Evolutionary conservation across 768 basidiomycete genomes (phyloP).

Genomic region (Inosperma sp.): DNA sequence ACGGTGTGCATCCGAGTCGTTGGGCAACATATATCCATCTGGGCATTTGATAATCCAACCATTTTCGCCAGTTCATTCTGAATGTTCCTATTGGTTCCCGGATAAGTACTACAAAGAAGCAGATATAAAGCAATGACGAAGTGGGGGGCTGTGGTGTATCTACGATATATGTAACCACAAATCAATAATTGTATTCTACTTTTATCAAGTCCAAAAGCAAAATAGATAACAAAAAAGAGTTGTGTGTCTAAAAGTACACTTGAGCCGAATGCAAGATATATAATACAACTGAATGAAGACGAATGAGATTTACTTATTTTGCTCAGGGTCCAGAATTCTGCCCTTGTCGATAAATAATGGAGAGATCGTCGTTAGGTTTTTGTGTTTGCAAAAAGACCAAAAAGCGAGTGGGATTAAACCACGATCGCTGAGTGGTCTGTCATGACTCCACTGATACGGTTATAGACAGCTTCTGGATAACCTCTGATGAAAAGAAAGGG

Average conservation of each 20-base stretch:
- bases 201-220: constrained; percentile 1
- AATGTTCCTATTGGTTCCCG: not conserved
- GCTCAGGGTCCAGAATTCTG: not conserved
- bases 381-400: not conserved
- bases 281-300: not conserved
- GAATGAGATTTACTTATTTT: not conserved
- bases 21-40: constrained; percentile 30
- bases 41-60: constrained; percentile 29
- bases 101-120: not conserved
- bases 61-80: constrained; percentile 19
- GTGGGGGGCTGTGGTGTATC: not conserved
- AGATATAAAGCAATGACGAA: not conserved
- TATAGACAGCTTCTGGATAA: constrained; percentile 75
- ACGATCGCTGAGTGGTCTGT: constrained; percentile 49
- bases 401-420: not conserved
- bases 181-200: constrained; percentile 6
- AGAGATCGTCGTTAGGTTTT: not conserved
- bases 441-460: constrained; percentile 76
- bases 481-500: constrained; percentile 38
- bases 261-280: not conserved
- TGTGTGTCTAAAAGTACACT: constrained; percentile 4
- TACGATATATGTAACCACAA: not conserved
- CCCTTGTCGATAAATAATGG: not conserved
- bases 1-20: constrained; percentile 18
- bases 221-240: not conserved